These are phyloP conservation scores for Cicer bijugum DNA, from an alignment of 306 rosid species.

Conservation along the genomic window DNA sequence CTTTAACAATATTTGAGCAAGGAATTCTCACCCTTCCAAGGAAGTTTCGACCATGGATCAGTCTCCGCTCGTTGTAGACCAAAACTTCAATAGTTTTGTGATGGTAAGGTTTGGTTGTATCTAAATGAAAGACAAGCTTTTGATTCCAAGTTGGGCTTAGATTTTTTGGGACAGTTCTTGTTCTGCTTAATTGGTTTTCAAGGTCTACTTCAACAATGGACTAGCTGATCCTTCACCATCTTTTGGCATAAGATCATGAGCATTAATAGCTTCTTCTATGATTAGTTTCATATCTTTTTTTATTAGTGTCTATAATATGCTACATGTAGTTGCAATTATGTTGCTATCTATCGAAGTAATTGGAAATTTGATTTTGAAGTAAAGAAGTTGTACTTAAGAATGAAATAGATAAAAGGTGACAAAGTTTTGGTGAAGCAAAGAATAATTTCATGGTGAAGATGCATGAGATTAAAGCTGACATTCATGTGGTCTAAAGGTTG, in stretches of 20 bases:
- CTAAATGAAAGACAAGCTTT: constrained; percentile 55
- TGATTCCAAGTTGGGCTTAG: constrained; percentile 75
- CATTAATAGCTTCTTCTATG: constrained; percentile 62
- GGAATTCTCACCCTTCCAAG: constrained; percentile 76
- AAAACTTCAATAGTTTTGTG: constrained; percentile 58
- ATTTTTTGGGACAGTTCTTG: constrained; percentile 65
- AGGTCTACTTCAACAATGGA: constrained; percentile 71
- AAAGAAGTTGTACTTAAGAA: constrained; percentile 58
- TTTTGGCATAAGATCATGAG: constrained; percentile 75
- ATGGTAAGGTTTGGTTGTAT: constrained; percentile 53
- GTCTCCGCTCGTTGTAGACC: constrained; percentile 59
- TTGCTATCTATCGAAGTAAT: constrained; percentile 52
- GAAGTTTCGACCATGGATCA: constrained; percentile 55
- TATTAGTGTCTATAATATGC: constrained; percentile 33
- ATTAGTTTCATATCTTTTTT: constrained; percentile 66
- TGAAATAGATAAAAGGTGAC: constrained; percentile 41
- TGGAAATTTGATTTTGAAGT: constrained; percentile 59
- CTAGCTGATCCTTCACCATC: constrained; percentile 68
- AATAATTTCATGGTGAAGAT: constrained; percentile 69
- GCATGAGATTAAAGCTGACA: constrained; percentile 33
- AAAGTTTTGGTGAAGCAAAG: constrained; percentile 58
- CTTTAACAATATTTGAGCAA: constrained; percentile 62
- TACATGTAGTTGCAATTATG: constrained; percentile 48
- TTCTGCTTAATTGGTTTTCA: constrained; percentile 61
- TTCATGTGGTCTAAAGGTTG: background rate